Conservation (phyloP, 1,284 basidiomycete species). For the Dichomitus squalens region DNA sequence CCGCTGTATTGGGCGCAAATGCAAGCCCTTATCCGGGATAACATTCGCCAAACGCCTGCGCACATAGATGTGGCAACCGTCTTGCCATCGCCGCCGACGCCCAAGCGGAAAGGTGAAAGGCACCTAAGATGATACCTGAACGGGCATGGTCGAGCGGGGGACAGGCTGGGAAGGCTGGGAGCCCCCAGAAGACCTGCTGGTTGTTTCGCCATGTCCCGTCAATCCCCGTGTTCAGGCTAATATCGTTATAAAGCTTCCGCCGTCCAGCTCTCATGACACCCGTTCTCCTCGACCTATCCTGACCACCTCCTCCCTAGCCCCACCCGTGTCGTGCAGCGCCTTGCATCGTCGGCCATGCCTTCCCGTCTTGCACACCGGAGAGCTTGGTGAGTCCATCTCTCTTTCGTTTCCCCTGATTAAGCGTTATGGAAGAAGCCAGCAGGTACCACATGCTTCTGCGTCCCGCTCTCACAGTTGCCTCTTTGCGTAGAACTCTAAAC, state of each 20-base stretch:
- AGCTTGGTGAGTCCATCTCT: conserved; percentile 21
- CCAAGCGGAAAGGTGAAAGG: not conserved
- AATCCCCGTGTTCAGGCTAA: conserved; percentile 14
- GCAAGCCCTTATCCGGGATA: not conserved
- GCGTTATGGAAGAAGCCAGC: not conserved
- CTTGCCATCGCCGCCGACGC: not conserved
- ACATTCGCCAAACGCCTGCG: not conserved
- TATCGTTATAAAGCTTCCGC: conserved; percentile 18
- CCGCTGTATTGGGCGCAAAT: not conserved
- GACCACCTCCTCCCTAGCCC: not conserved
- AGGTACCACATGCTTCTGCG: not conserved
- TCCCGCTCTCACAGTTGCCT: conserved; percentile 10
- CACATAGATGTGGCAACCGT: not conserved
- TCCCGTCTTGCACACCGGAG: conserved; percentile 21
- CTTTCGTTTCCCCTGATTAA: not conserved
- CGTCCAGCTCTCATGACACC: conserved; percentile 15
- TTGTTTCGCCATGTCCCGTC: conserved; percentile 1
- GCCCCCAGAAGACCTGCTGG: conserved; percentile 2
- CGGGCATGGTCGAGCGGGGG: conserved; percentile 1
- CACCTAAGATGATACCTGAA: not conserved
- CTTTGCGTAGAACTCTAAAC: not conserved
- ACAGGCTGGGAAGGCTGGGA: conserved; percentile 6
- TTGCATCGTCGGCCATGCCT: conserved; percentile 12
- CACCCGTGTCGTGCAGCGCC: not conserved
- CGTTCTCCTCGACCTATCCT: conserved; percentile 6